phyloP scores from a whole-genome alignment of 2,329 filamentous ascomycete genomes.

The Sporothrix variecibatus region DNA sequence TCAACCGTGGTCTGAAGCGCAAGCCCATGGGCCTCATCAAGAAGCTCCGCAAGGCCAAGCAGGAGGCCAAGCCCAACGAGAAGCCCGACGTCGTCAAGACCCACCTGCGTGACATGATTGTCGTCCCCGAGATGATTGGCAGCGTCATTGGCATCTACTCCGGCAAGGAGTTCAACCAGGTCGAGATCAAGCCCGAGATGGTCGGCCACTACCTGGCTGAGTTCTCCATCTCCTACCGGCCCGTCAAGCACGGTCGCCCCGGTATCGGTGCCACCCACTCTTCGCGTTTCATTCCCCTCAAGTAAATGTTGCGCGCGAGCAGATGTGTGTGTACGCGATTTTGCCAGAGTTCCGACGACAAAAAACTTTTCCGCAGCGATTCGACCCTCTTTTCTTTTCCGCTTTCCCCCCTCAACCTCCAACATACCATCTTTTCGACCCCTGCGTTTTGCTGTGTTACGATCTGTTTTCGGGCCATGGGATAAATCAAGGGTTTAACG shows the following conservation, averaged over 20 bases:
- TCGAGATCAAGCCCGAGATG: constrained; percentile 99
- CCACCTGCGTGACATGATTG: constrained; percentile 99
- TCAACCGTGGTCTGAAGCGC: constrained; percentile 99
- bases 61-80: constrained; percentile 99
- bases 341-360: neutral
- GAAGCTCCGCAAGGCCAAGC: constrained; percentile 99
- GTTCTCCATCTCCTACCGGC: constrained; percentile 99
- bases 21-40: constrained; percentile 99
- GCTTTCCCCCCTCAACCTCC: neutral
- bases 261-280: constrained; percentile 99
- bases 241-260: constrained; percentile 99
- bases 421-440: neutral
- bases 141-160: constrained; percentile 99
- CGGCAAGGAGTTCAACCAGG: constrained; percentile 99
- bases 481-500: constrained; percentile 16
- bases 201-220: constrained; percentile 99
- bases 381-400: neutral
- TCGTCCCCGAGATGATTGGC: constrained; percentile 99
- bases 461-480: constrained; percentile 18
- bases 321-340: neutral
- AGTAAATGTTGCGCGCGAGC: constrained; percentile 61
- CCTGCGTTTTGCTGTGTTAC: constrained; percentile 2
- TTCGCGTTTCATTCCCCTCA: constrained; percentile 99
- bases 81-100: constrained; percentile 99
- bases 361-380: neutral